These are phyloP conservation scores for Chalciporus sp. DNA, from an alignment of 1,284 basidiomycete species.

Conservation along the genomic window DNA sequence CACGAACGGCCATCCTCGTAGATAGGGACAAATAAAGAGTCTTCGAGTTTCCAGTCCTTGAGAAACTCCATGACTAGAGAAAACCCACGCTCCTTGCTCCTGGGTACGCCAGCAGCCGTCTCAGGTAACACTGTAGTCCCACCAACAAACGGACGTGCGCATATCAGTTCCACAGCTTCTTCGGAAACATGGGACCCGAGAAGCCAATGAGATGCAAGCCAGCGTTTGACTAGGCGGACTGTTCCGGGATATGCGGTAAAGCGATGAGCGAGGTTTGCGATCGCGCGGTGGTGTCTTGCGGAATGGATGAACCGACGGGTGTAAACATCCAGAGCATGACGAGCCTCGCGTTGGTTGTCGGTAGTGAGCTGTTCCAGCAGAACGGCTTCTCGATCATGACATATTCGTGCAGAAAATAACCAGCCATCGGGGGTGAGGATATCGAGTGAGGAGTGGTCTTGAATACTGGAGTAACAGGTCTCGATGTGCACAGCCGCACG, in stretches of 20 bases:
- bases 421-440: slow-evolving; percentile 83
- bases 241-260: slow-evolving; percentile 83
- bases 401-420: slow-evolving; percentile 84
- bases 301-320: slow-evolving; percentile 73
- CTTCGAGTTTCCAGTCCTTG: slow-evolving; percentile 84
- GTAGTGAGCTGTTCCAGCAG: slow-evolving; percentile 70
- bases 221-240: slow-evolving; percentile 88
- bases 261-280: slow-evolving; percentile 80
- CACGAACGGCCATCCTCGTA: slow-evolving; percentile 43
- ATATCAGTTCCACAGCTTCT: slow-evolving; percentile 86
- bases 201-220: slow-evolving; percentile 92
- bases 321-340: slow-evolving; percentile 63
- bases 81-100: slow-evolving; percentile 82
- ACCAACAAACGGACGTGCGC: slow-evolving; percentile 65
- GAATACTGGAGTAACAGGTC: slow-evolving; percentile 51
- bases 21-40: slow-evolving; percentile 62
- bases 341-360: slow-evolving; percentile 47
- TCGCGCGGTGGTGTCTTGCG: slow-evolving; percentile 84
- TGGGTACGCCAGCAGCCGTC: slow-evolving; percentile 45
- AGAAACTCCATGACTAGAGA: slow-evolving; percentile 75
- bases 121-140: slow-evolving; percentile 10
- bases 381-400: slow-evolving; percentile 85
- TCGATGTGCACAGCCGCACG: slow-evolving; percentile 62
- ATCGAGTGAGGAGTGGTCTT: slow-evolving; percentile 78
- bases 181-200: slow-evolving; percentile 67